phyloP scores from a whole-genome alignment of 495 filamentous ascomycete species.

The Staphylotrichum tortipilum region DNA sequence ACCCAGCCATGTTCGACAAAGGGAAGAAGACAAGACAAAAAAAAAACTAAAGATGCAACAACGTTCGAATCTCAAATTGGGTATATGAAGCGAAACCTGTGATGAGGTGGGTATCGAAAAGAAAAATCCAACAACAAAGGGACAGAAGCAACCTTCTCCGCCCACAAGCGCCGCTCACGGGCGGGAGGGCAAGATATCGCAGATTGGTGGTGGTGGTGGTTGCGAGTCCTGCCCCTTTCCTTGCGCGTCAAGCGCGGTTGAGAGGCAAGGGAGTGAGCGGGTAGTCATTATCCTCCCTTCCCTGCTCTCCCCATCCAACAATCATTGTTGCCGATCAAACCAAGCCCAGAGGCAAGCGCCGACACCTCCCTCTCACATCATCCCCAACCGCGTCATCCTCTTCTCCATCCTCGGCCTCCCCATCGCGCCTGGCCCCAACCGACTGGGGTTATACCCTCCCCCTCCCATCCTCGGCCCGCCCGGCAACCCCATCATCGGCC shows the following conservation, averaged over 20 bases:
- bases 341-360: too few species aligned
- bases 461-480: not conserved
- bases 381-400: constrained; percentile 77
- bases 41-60: too few species aligned
- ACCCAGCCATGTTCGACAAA: not conserved
- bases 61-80: constrained; percentile 4
- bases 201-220: too few species aligned
- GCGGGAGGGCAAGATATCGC: too few species aligned
- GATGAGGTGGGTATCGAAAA: constrained; percentile 4
- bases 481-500: constrained; percentile 3
- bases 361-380: constrained; percentile 49
- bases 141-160: not conserved
- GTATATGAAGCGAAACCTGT: constrained; percentile 10
- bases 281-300: too few species aligned
- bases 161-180: too few species aligned
- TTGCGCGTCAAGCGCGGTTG: not conserved
- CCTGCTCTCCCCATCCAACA: too few species aligned
- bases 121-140: not conserved
- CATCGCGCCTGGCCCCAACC: constrained; percentile 14
- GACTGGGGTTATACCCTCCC: constrained; percentile 5
- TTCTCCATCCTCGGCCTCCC: constrained; percentile 51
- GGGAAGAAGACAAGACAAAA: not conserved
- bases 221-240: constrained; percentile 1
- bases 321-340: too few species aligned
- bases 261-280: too few species aligned